phyloP scores from a whole-genome alignment of 192 early-diverging fungal genomes.

The Endogone sp. region DNA sequence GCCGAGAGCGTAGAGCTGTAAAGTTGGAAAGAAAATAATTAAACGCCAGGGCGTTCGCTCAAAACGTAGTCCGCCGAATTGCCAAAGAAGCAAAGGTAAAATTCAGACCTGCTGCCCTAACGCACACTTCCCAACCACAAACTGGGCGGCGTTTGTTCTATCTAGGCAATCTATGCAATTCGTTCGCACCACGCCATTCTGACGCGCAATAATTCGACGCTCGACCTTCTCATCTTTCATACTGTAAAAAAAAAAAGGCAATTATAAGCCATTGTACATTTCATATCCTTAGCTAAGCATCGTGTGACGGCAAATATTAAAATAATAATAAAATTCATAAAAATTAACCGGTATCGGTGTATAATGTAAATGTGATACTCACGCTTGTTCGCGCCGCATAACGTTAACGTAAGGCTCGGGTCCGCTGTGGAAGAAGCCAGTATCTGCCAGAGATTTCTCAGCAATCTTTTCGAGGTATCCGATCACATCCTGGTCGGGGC shows the following conservation, averaged over 20 bases:
- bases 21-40: neutral
- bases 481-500: conserved; percentile 85
- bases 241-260: neutral
- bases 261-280: too few species aligned
- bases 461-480: conserved; percentile 84
- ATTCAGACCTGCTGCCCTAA: conserved; percentile 64
- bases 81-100: neutral
- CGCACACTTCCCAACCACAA: conserved; percentile 91
- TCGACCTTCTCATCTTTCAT: conserved; percentile 15
- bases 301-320: too few species aligned
- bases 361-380: too few species aligned
- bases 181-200: conserved; percentile 87
- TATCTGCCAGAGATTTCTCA: conserved; percentile 77
- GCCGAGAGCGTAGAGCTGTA: conserved; percentile 80
- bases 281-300: too few species aligned
- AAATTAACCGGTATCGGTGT: too few species aligned
- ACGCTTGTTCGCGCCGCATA: conserved; percentile 21
- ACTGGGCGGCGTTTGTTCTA: conserved; percentile 96
- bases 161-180: conserved; percentile 99
- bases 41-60: neutral
- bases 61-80: neutral
- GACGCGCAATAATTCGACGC: conserved; percentile 30
- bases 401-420: conserved; percentile 49
- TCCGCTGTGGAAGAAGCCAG: conserved; percentile 93
- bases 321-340: too few species aligned